These are phyloP conservation scores for Naganishia cerealis DNA, from an alignment of 1,284 basidiomycete genomes.

Conservation along the genomic window DNA sequence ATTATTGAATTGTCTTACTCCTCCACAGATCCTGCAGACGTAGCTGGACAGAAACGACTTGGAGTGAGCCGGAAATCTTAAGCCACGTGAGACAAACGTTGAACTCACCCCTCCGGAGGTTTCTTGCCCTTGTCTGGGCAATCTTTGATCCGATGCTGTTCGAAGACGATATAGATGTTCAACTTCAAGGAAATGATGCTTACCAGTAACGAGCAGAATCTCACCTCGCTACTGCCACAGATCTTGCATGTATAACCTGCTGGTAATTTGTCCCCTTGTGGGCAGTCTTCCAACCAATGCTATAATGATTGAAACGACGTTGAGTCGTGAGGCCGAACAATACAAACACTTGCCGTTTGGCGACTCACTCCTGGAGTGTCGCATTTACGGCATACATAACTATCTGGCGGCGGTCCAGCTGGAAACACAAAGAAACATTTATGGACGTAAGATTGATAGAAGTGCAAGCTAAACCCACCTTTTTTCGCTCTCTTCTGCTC, in stretches of 20 bases:
- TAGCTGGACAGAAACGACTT: slow-evolving; percentile 38
- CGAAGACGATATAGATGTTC: background rate
- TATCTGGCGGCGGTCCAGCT: slow-evolving; percentile 62
- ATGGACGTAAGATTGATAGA: background rate
- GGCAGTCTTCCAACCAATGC: slow-evolving; percentile 58
- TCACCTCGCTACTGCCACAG: slow-evolving; percentile 62
- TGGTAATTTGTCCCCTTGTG: slow-evolving; percentile 61
- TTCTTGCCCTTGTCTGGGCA: slow-evolving; percentile 45
- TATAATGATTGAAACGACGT: slow-evolving; percentile 42
- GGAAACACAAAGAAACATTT: slow-evolving; percentile 50
- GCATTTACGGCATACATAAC: slow-evolving; percentile 75
- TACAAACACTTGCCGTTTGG: background rate
- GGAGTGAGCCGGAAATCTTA: background rate
- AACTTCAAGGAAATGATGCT: no score
- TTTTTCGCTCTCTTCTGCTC: slow-evolving; percentile 32
- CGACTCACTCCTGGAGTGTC: slow-evolving; percentile 66
- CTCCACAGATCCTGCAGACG: slow-evolving; percentile 49
- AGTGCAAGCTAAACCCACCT: slow-evolving; percentile 51
- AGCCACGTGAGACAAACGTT: background rate
- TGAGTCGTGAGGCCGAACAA: background rate
- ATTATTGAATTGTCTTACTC: slow-evolving; percentile 31
- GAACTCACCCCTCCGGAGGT: slow-evolving; percentile 25
- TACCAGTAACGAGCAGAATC: slow-evolving; percentile 22
- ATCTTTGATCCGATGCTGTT: slow-evolving; percentile 53
- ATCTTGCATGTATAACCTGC: slow-evolving; percentile 83